Base-by-base conservation (phyloP, 2,329 filamentous ascomycete species). In the Aureobasidium mangrovei region DNA sequence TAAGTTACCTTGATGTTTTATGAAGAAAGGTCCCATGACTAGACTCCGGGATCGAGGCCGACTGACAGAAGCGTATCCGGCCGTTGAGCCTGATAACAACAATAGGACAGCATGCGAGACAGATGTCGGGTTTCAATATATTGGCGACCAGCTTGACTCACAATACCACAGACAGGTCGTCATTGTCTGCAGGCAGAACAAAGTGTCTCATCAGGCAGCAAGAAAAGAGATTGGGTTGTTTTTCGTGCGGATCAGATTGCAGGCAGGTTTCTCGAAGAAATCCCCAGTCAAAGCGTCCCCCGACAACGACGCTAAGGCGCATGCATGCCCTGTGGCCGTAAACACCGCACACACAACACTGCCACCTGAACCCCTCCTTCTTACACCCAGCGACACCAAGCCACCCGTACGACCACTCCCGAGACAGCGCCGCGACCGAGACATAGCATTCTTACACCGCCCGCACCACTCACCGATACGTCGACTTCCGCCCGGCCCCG, bases 1-100 rank as follows among this genome's bases (percentile, higher is more conserved):
- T 40, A 39, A 28, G 31, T 28, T 27, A 3, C 18, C 18, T 18
- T 2, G 12, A 12, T 48, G 33, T 33, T 7, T 49, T 49, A 49
- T 39, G 36, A 49, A 49, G 27, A 31, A 26, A 26, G n/a, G 35
- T 36, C 46, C 32, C 10, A 43, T 49, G 35, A 39, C 8, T 24
- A 8, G 36, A n/a, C 45, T 48, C 33, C 31, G 33, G 44, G 35
- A 27, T 31, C 27, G 45, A 49, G 46, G 46, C 46, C 40, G 46
- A 49, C 35, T 39, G 35, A 49, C 36, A 40, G 46, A 18, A 49
- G 39, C 24, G 36, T 36, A 49, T 40, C 46, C 35, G 46, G 32
- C 46, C 46, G 46, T 49, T 49, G 36, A 49, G n/a, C 12, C 18
- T 49, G 46, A 40, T 49, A 49, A 49, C 46, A 49, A 49, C 24